These are phyloP conservation scores for Elymus sibiricus DNA, from an alignment of 176 grass and related monocot species.

Conservation along the genomic window DNA sequence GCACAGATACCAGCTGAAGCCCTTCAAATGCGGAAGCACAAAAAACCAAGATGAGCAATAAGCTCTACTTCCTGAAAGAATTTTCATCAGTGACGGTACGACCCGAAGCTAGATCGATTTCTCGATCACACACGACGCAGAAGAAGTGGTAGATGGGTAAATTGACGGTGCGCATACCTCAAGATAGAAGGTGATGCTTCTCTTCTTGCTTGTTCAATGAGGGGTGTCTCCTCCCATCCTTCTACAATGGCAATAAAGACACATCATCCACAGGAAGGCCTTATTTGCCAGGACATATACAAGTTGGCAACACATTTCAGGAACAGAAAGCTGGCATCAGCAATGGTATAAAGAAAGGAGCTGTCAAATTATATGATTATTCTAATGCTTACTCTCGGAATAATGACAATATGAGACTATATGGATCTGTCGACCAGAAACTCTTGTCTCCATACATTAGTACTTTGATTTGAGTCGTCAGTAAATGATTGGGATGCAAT, in stretches of 20 bases:
- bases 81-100: not conserved
- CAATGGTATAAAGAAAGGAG: conserved; percentile 16
- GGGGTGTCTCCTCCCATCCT: conserved; percentile 25
- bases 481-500: not conserved
- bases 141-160: not conserved
- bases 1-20: not conserved
- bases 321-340: not conserved
- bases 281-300: not conserved
- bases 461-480: not conserved
- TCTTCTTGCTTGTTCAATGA: conserved; percentile 22
- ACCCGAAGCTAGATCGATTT: not conserved
- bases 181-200: conserved; percentile 16
- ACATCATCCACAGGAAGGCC: conserved; percentile 17
- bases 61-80: not conserved
- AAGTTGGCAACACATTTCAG: not conserved
- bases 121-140: not conserved
- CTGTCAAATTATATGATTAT: not conserved
- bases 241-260: not conserved
- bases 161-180: not conserved
- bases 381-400: not conserved
- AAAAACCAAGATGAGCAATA: not conserved
- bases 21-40: not conserved
- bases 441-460: not conserved
- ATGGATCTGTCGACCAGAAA: not conserved
- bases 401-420: not conserved